phyloP scores from a whole-genome alignment of 2,329 filamentous ascomycete species.

The Berkeleyomyces rouxiae region DNA sequence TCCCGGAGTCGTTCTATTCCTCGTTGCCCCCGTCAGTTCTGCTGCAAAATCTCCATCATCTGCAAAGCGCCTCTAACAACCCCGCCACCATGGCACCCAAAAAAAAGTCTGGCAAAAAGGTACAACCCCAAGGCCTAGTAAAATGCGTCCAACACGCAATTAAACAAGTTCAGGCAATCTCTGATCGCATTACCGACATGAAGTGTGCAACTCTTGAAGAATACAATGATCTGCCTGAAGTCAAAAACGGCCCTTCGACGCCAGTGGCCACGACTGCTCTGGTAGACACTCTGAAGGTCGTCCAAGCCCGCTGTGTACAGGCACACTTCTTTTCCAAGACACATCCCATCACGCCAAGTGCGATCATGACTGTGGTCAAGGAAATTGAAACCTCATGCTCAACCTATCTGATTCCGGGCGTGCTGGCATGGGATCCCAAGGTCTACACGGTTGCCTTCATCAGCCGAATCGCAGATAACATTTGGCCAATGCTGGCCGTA shows the following conservation, averaged over 20 bases:
- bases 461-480: not conserved
- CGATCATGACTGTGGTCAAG: conserved; percentile 51
- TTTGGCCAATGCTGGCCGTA: no score
- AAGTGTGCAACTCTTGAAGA: no score
- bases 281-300: conserved; percentile 53
- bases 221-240: no score
- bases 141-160: not conserved
- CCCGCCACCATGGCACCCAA: not conserved
- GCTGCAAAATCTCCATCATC: not conserved
- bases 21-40: not conserved
- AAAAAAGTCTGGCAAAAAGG: not conserved
- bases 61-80: not conserved
- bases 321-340: conserved; percentile 76
- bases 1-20: not conserved
- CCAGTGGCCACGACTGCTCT: not conserved
- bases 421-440: conserved; percentile 44
- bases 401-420: conserved; percentile 48
- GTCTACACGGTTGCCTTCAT: conserved; percentile 35
- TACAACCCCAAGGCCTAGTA: not conserved
- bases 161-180: not conserved
- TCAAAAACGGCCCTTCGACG: no score
- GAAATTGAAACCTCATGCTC: conserved; percentile 59
- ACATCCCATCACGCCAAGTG: conserved; percentile 68
- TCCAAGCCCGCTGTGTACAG: conserved; percentile 74
- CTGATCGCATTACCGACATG: no score